Percentiles rank a stretch among this genome's conserved stretches.
Conservation (phyloP, 768 basidiomycete species). For the Heimioporus sp. region DNA sequence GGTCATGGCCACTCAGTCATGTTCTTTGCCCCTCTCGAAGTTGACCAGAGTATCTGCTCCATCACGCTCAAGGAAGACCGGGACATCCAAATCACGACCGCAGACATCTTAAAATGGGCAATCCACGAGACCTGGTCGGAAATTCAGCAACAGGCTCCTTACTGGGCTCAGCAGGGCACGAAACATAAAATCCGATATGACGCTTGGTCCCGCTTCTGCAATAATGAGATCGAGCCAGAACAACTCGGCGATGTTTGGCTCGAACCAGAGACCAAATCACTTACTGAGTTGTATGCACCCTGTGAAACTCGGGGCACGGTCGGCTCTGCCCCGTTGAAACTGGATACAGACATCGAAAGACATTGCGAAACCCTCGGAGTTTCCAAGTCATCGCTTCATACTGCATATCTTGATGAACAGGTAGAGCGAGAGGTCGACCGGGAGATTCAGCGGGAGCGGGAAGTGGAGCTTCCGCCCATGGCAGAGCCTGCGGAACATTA, state of each 20-base stretch:
- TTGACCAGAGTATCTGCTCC: slow-evolving; percentile 35
- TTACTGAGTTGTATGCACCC: slow-evolving; percentile 34
- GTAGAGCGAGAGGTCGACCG: slow-evolving; percentile 32
- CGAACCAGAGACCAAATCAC: slow-evolving; percentile 33
- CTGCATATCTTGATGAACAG: slow-evolving; percentile 37
- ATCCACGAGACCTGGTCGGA: too few relatives aligned
- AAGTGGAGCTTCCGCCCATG: neutral
- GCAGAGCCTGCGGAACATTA: neutral
- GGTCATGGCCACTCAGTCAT: slow-evolving; percentile 43
- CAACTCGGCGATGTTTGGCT: slow-evolving; percentile 30
- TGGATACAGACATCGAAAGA: slow-evolving; percentile 1
- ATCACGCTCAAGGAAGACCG: slow-evolving; percentile 9
- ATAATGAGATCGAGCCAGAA: neutral
- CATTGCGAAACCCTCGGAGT: slow-evolving; percentile 10
- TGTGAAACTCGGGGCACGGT: neutral
- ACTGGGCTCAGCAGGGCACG: slow-evolving; percentile 41
- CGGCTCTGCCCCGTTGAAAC: neutral
- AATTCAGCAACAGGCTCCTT: slow-evolving; percentile 35
- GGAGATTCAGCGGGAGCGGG: neutral
- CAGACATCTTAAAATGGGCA: slow-evolving; percentile 42
- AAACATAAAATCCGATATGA: slow-evolving; percentile 4
- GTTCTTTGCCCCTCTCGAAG: slow-evolving; percentile 42
- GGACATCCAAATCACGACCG: neutral
- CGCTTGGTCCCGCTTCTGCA: slow-evolving; percentile 13
- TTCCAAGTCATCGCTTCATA: slow-evolving; percentile 2